A percentile compares a stretch with the other conserved stretches of the same genome.
phyloP scores from a whole-genome alignment of 306 rosid genomes.

The Hylodesmum podocarpum region DNA sequence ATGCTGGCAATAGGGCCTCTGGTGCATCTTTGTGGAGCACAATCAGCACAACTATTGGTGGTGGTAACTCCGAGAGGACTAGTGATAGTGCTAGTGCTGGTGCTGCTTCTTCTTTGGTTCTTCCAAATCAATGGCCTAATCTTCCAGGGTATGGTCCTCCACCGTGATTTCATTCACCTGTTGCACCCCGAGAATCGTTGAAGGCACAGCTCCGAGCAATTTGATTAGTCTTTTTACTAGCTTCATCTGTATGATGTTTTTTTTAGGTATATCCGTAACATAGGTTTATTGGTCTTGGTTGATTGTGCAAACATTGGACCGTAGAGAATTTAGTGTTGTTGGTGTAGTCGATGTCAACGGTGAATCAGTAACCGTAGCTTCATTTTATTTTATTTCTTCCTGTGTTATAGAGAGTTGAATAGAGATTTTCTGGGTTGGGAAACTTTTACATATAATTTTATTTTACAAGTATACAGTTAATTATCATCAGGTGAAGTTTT shows the following conservation, averaged over 20 bases:
- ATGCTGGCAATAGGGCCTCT: background rate
- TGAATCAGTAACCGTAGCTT: constrained; percentile 5
- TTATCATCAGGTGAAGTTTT: background rate
- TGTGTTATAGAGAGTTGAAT: constrained; percentile 10
- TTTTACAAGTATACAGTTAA: constrained; percentile 25
- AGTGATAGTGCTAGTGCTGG: background rate
- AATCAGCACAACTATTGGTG: constrained; percentile 30
- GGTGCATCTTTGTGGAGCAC: constrained; percentile 48
- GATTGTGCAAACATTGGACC: constrained; percentile 8
- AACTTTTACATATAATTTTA: constrained; percentile 7
- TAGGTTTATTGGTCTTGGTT: constrained; percentile 17
- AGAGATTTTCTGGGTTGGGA: constrained; percentile 40
- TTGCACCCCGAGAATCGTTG: background rate
- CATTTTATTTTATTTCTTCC: background rate
- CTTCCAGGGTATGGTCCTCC: constrained; percentile 42
- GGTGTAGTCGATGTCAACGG: constrained; percentile 24
- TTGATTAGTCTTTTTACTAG: background rate
- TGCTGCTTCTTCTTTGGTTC: constrained; percentile 27
- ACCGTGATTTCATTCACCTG: constrained; percentile 25
- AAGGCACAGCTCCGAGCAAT: background rate
- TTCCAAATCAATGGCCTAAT: constrained; percentile 47
- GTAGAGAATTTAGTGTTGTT: constrained; percentile 30
- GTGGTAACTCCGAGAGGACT: background rate
- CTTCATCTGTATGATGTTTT: constrained; percentile 13
- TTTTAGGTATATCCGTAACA: background rate